These are phyloP conservation scores for Penicillium corylophilum DNA, from an alignment of 2,329 filamentous ascomycete species.

Conservation along the genomic window DNA sequence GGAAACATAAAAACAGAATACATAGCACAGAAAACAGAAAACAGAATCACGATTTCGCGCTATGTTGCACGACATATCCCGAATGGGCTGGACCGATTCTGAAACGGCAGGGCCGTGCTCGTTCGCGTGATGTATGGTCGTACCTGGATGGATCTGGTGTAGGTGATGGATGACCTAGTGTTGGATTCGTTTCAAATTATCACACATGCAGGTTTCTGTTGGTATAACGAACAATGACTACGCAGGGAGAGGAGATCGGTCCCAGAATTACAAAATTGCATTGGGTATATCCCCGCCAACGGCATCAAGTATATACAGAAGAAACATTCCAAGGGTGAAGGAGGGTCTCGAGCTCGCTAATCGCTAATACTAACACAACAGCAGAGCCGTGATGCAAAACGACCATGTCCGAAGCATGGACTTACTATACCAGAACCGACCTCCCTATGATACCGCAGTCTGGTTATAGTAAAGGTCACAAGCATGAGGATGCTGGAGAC, in stretches of 20 bases:
- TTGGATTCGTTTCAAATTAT: neutral
- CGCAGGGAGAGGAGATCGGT: neutral
- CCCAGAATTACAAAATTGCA: neutral
- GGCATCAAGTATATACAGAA: neutral
- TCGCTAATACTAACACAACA: too few species aligned
- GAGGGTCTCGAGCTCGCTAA: too few species aligned
- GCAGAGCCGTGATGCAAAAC: neutral
- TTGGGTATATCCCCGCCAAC: neutral
- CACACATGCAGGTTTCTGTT: too few species aligned
- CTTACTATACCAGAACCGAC: neutral
- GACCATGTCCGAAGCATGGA: neutral
- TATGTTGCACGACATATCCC: neutral
- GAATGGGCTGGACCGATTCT: conserved; percentile 5
- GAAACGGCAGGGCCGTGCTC: conserved; percentile 8
- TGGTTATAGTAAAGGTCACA: conserved; percentile 58
- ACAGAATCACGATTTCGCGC: neutral
- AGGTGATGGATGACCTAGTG: neutral
- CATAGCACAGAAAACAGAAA: too few species aligned
- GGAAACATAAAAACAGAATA: neutral
- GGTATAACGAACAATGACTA: too few species aligned
- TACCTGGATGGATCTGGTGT: neutral
- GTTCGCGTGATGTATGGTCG: conserved; percentile 9
- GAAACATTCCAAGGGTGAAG: too few species aligned
- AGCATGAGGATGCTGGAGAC: conserved; percentile 57
- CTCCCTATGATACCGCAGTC: conserved; percentile 29